phyloP scores from a whole-genome alignment of 805 yeast species.

The Metschnikowia arizonensis region DNA sequence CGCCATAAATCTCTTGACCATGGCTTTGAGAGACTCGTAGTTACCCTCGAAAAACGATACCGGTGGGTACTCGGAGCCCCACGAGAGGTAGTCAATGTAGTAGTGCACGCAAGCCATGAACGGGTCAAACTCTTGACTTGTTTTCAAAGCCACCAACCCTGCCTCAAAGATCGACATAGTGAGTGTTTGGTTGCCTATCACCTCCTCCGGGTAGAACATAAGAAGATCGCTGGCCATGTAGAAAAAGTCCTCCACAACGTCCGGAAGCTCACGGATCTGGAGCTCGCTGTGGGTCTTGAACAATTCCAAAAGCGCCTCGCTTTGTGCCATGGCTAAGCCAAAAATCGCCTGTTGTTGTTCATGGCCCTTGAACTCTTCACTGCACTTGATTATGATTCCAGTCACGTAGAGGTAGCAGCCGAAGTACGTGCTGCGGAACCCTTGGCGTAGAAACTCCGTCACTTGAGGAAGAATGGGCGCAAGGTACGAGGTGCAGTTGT shows the following conservation, averaged over 20 bases:
- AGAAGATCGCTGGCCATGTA: constrained; percentile 73
- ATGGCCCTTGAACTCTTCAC: constrained; percentile 58
- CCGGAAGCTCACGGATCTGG: constrained; percentile 47
- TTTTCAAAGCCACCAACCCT: constrained; percentile 47
- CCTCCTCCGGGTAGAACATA: constrained; percentile 63
- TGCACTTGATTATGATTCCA: constrained; percentile 62
- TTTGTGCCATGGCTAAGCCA: constrained; percentile 68
- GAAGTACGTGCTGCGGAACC: constrained; percentile 61
- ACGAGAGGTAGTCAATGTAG: constrained; percentile 73
- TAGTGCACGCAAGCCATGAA: constrained; percentile 67
- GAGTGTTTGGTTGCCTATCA: constrained; percentile 43
- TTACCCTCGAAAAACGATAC: constrained; percentile 52
- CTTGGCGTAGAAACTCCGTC: constrained; percentile 62
- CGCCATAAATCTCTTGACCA: constrained; percentile 44
- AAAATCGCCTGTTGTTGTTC: constrained; percentile 59
- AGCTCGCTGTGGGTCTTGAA: constrained; percentile 18
- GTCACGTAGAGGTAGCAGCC: constrained; percentile 92
- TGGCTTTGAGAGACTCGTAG: constrained; percentile 48
- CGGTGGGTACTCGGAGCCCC: constrained; percentile 83
- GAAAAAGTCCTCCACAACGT: constrained; percentile 82
- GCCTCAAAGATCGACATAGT: constrained; percentile 54
- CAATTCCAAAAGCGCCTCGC: constrained; percentile 51
- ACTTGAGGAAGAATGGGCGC: constrained; percentile 58
- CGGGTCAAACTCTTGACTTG: constrained; percentile 66
- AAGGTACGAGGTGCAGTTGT: constrained; percentile 55